Base-by-base conservation (phyloP, 495 filamentous ascomycete species). In the Pseudoneurospora amorphoporcata region DNA sequence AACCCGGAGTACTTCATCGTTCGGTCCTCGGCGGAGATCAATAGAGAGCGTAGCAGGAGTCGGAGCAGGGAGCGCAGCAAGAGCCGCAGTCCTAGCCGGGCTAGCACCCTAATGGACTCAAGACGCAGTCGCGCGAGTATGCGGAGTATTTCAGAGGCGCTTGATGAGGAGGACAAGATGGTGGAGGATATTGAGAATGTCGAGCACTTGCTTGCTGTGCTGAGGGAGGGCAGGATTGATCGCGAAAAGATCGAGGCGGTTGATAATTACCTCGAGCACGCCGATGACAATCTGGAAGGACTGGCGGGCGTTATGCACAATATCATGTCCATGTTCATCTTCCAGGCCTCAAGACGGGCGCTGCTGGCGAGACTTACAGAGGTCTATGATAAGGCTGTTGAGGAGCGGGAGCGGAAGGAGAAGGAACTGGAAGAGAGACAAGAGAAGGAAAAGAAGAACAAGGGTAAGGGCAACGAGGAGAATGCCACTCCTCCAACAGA, bases 1-100 rank as follows among this genome's bases (percentile, higher is more conserved):
- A 94, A 87, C 74, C 86, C 88, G 39, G 93, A 97, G 70, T 98
- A 98, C 77, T 98, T 99, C 76, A 91, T 92, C 0, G 91, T 98
- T 70, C 89, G 92, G 3, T 69, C 82, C 76, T 78, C 84, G 70
- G 70, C 80, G 68, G 71, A 79, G 71, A 73, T 70, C 75, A 78
- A 40, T 72, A 78, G 47, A 80, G 85, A 47, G 77, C 81, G 71
- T 76, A 87, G 70, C 43, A 80, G 74, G 76, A 87, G 69, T 23
- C 80, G 74, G 16, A 80, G 75, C 42, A 68, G 70, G 77, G 82
- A 70, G 76, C 87, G 70, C 37, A 80, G 73, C 29, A 61, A 35
- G 29, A 65, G 53, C 6, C 79, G 74, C 53, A 61, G 75, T 70
- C 39, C 39, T 39, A 68, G 70, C 38, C 68, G 74, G 4, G 76